Evolutionary conservation across 2,329 filamentous ascomycete genomes (phyloP).

Genomic region (Fusarium equiseti): DNA sequence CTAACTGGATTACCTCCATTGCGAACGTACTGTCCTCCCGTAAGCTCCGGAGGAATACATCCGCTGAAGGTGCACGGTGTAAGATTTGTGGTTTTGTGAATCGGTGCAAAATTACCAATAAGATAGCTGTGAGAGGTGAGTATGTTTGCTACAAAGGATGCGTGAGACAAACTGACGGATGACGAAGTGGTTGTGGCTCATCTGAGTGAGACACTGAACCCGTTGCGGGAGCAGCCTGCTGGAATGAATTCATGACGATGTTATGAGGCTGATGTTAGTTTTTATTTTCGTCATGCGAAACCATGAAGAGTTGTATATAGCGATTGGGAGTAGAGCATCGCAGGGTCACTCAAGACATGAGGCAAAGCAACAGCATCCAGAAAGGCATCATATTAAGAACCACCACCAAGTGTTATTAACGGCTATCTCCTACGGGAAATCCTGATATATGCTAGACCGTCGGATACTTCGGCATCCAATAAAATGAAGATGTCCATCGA

Average conservation of each 20-base stretch:
- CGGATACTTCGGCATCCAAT: conserved; percentile 17
- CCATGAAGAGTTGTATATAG: neutral
- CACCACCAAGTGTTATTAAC: neutral
- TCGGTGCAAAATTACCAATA: conserved; percentile 77
- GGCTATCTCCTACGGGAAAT: neutral
- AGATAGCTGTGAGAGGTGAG: conserved; percentile 61
- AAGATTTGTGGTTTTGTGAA: conserved; percentile 66
- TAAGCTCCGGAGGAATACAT: conserved; percentile 71
- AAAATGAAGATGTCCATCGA: conserved; percentile 14
- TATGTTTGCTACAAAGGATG: conserved; percentile 29
- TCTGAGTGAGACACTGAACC: neutral
- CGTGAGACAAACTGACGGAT: conserved; percentile 26
- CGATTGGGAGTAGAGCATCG: neutral
- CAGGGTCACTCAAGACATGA: neutral
- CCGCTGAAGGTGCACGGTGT: conserved; percentile 70
- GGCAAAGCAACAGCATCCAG: neutral
- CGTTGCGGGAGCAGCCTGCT: neutral
- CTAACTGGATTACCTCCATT: conserved; percentile 77
- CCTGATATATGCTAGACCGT: neutral
- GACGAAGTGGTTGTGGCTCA: neutral
- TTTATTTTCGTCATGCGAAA: neutral
- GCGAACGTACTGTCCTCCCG: conserved; percentile 77
- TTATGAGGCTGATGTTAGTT: neutral
- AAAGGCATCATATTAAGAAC: neutral
- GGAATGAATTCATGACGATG: neutral